phyloP scores from a whole-genome alignment of 2,329 filamentous ascomycete species.

The Beauveria australis region DNA sequence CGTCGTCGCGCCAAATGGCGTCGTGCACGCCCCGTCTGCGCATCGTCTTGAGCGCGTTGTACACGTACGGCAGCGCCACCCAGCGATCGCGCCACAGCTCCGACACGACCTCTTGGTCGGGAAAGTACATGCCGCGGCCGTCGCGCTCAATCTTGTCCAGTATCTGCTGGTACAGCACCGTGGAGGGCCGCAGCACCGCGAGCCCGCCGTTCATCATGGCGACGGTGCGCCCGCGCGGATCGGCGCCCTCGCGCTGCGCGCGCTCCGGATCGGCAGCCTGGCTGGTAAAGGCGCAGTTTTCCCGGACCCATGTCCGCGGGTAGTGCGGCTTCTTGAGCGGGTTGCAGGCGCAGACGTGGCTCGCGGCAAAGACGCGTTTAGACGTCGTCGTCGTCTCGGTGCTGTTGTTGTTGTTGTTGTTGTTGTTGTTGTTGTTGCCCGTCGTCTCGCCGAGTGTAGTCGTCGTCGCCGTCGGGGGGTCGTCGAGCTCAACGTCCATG shows the following conservation, averaged over 20 bases:
- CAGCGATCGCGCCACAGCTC: constrained; percentile 47
- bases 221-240: constrained; percentile 38
- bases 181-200: constrained; percentile 47
- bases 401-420: constrained; percentile 9
- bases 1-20: constrained; percentile 48
- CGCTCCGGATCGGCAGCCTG: constrained; percentile 39
- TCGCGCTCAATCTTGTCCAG: constrained; percentile 40
- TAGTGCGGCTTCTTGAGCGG: constrained; percentile 72
- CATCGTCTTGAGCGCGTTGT: constrained; percentile 57
- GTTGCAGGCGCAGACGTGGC: constrained; percentile 82
- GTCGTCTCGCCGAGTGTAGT: constrained; percentile 15
- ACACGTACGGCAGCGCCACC: constrained; percentile 51
- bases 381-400: constrained; percentile 24
- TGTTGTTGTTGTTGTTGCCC: constrained; percentile 7
- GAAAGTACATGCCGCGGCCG: constrained; percentile 43
- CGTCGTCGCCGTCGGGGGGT: constrained; percentile 13
- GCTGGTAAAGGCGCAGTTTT: constrained; percentile 50
- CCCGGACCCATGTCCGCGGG: constrained; percentile 57
- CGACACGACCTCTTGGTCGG: constrained; percentile 51
- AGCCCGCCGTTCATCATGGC: constrained; percentile 47
- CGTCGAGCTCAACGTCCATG: constrained; percentile 72
- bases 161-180: constrained; percentile 40
- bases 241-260: constrained; percentile 38
- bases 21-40: constrained; percentile 43
- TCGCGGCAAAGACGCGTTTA: constrained; percentile 67